Base-by-base conservation (phyloP, 2,329 filamentous ascomycete species). In the Trichoderma breve region DNA sequence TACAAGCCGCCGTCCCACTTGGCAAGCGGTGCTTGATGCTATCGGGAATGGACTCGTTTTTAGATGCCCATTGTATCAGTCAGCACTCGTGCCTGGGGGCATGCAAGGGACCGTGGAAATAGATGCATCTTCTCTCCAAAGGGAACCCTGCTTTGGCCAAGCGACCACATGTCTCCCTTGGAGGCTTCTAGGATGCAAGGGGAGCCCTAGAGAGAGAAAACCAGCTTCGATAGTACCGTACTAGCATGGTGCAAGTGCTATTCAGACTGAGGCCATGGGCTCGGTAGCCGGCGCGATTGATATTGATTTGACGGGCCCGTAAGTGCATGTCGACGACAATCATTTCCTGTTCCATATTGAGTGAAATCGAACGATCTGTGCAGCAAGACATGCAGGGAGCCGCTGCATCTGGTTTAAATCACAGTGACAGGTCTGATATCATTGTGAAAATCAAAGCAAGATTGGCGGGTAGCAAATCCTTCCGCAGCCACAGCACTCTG, bases 271-370 rank as follows among this genome's bases (percentile, higher is more conserved):
- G 9, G 21, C 53, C 36, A 30, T 30, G 65, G 26, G 65, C 26
- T 68, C 65, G 65, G 65, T 68, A 68, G 32, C 53, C 65, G 65
- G 65, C 65, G 53, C 65, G 53, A 21, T 28, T 30, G 53, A 58
- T 39, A 51, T 61, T 60, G 15, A 47, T 60, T 60, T 51, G 26
- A 51, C 30, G 36, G 66, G 9, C 14, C 47, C 28, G 36, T 34
- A 51, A 36, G 1, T 53, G 8, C 14, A 18, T 32, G 57, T 69
- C 36, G 11, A 32, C 24, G 28, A 30, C n/a, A 61, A 69, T 69
- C 53, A 51, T 47, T 51, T 39, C 55, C 60, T 57, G 51, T 66
- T 60, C 18, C 34, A 47, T 24, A 28, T 64, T 60, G 61, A 51
- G 51, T 34, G 26, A 21, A 65, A 66, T 65, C 61, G 61, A 65